Conservation (phyloP, 164 flowering plant genomes). For the Vitis cinerea region DNA sequence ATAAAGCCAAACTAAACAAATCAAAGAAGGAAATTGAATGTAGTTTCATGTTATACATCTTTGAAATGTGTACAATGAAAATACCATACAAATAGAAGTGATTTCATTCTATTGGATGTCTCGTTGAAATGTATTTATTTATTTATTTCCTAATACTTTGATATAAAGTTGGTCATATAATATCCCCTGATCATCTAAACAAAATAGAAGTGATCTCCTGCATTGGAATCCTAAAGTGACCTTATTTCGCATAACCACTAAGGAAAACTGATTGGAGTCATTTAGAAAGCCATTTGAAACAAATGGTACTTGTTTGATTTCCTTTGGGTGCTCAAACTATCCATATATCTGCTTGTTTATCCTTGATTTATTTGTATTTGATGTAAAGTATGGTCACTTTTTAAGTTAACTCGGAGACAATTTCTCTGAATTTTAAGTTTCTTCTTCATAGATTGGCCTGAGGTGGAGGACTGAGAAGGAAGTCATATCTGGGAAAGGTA, state of each 20-base stretch:
- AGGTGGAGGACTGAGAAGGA: constrained; percentile 98
- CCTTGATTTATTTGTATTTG: neutral
- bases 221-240: neutral
- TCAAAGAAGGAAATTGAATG: too few species aligned
- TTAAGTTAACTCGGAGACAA: neutral
- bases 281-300: too few species aligned
- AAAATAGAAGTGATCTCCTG: neutral
- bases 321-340: too few species aligned
- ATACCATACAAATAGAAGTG: too few species aligned
- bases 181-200: neutral
- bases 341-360: too few species aligned
- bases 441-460: constrained; percentile 72
- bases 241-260: neutral
- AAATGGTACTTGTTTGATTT: too few species aligned
- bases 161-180: neutral
- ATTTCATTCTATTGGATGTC: too few species aligned
- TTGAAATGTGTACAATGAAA: too few species aligned
- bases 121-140: too few species aligned
- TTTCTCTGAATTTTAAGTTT: constrained; percentile 7
- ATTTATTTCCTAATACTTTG: neutral
- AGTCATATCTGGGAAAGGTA: constrained; percentile 96
- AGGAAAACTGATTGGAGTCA: too few species aligned
- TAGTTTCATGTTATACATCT: too few species aligned
- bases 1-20: too few species aligned
- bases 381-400: neutral